Evolutionary conservation across 352 stramenopile genomes (phyloP), one percentile per base, ranked within the genome.

Genomic region (Phytopythium aichiense): DNA sequence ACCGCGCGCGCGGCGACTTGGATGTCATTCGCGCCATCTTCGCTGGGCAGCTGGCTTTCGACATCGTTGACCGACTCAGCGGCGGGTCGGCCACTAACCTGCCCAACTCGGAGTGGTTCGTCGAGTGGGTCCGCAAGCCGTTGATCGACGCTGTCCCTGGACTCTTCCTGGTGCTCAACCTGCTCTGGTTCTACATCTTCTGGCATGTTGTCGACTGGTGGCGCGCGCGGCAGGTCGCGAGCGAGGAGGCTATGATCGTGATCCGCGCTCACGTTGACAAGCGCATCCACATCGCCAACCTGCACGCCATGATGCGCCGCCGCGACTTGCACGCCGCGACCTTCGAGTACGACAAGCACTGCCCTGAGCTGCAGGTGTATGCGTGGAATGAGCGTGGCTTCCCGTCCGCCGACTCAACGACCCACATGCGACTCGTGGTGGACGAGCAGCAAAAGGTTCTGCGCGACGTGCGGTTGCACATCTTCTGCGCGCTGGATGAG

Each of bases 61-160:
- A 98, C 53, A 63, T 99, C 46, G 69, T 99, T 12, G 96, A 99
- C 73, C 84, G 95, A 46, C 73, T 99, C 31, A 98, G 92, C 30
- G 96, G 95, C 9, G 78, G 89, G 8, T 79, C 74, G 6, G 99
- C 96, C 79, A 56, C 50, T 9, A 92, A 94, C 52, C 81, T 98
- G 16, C 71, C 94, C 0, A 96, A 95, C 65, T 77, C 91, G 30
- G 66, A 69, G 35, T 98, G 89, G 91, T 86, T 96, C 52, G 50
- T 91, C 33, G 67, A 87, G 51, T 92, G 74, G 71, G 79, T 94
- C 53, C 87, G 88, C 53, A 77, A 74, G 46, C 80, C 83, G 51
- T 67, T 94, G 25, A 76, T 92, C 35, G 77, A 84, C 49, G 22
- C 13, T 28, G 56, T 66, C 12, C 81, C 77, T 1, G 59, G 74